phyloP scores from a whole-genome alignment of 2,329 filamentous ascomycete genomes.

The Colletotrichum sp. region DNA sequence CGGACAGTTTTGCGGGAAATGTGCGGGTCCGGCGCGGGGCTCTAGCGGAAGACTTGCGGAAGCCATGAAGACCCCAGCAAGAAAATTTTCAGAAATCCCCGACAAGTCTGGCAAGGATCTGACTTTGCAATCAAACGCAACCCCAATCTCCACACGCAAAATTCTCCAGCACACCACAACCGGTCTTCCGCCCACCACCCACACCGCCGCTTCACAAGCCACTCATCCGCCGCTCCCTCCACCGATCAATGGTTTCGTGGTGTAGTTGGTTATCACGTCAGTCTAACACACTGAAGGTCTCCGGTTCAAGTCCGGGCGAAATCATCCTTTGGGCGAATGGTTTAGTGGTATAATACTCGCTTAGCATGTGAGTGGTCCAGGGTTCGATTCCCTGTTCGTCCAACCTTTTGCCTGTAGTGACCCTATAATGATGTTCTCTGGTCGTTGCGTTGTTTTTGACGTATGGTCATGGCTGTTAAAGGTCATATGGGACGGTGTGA shows the following conservation, averaged over 20 bases:
- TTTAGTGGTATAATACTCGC: slow-evolving; percentile 22
- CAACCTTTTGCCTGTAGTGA: neutral
- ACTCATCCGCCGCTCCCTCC: neutral
- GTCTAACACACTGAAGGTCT: slow-evolving; percentile 40
- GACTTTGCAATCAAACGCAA: neutral
- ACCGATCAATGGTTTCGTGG: slow-evolving; percentile 23
- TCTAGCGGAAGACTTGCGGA: neutral
- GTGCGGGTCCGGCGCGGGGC: neutral
- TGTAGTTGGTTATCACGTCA: slow-evolving; percentile 54
- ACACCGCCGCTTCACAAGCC: neutral
- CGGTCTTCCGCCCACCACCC: neutral
- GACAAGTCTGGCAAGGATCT: neutral
- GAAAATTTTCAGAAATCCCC: neutral
- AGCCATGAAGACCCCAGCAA: neutral
- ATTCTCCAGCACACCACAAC: neutral
- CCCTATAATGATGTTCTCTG: neutral
- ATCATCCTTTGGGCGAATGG: slow-evolving; percentile 8
- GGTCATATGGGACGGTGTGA: neutral
- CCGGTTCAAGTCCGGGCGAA: slow-evolving; percentile 21
- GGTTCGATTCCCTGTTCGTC: slow-evolving; percentile 20
- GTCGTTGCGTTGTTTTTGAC: neutral
- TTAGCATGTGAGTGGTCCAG: slow-evolving; percentile 13
- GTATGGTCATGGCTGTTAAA: neutral
- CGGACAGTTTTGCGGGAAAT: neutral
- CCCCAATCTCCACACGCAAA: neutral